Percentiles rank a stretch among this genome's conserved stretches.
These are phyloP conservation scores for Ormosia emarginata DNA, from an alignment of 306 rosid species.

Conservation along the genomic window DNA sequence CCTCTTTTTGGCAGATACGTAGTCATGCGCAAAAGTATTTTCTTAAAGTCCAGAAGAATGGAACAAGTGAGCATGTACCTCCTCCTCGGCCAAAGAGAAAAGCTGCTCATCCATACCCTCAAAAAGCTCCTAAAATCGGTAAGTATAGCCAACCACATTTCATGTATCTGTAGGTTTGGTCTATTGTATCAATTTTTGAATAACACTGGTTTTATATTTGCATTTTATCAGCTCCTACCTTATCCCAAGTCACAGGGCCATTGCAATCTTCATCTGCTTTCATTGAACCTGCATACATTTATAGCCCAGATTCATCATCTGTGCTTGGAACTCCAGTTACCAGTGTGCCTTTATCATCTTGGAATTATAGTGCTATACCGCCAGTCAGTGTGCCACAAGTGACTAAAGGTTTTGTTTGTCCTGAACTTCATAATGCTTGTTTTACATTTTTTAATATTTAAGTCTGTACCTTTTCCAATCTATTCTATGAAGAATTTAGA, in stretches of 20 bases:
- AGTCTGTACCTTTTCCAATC: neutral
- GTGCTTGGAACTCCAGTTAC: constrained; percentile 55
- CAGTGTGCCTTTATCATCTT: constrained; percentile 50
- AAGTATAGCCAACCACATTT: constrained; percentile 11
- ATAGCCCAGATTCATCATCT: constrained; percentile 62
- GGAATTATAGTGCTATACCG: constrained; percentile 56
- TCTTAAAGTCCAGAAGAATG: constrained; percentile 88
- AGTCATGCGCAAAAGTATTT: constrained; percentile 98
- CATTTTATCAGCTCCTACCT: constrained; percentile 45
- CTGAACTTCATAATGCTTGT: neutral
- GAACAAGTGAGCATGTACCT: constrained; percentile 88
- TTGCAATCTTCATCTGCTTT: constrained; percentile 58
- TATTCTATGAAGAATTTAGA: neutral
- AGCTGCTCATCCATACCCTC: constrained; percentile 95
- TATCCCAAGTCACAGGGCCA: constrained; percentile 40
- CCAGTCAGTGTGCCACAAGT: constrained; percentile 42
- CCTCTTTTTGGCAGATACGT: constrained; percentile 62
- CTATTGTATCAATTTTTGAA: neutral
- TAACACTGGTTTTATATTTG: constrained; percentile 7
- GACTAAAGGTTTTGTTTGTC: constrained; percentile 56
- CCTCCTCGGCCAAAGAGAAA: constrained; percentile 98
- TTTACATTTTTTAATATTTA: neutral
- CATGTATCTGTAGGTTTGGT: neutral
- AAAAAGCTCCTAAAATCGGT: constrained; percentile 84
- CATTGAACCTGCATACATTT: constrained; percentile 48